Base-by-base conservation (phyloP, 345 rosid genomes). In the Brassica incana region DNA sequence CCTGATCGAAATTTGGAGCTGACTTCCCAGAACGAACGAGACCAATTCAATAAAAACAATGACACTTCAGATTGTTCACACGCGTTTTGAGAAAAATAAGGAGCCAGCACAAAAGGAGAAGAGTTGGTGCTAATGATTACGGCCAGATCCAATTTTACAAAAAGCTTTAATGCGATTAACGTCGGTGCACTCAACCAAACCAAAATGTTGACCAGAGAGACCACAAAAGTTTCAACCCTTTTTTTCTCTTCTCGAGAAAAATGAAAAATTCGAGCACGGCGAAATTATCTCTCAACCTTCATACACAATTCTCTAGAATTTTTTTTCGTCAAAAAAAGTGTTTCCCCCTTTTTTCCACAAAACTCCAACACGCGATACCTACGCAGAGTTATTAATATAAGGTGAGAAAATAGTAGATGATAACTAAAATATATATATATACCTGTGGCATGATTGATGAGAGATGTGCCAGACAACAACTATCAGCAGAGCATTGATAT, bases 131-230 rank as follows among this genome's bases (percentile, higher is more conserved):
- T 36, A 74, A 74, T 79, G 78, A 79, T 79, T 74, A 65, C 30
- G 59, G 18, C 27, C 79, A 74, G 75, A 80, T 80, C 78, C 82
- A 73, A 58, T 61, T 23, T 61, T 62, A 36, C 56, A 43, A 74
- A 64, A 67, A 33, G 6, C 62, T 52, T 73, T 9, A 79, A 73
- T 73, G 78, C 67, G 65, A 50, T 69, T 69, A 75, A 68, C 65
- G 71, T 80, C 60, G 83, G 50, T 80, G 48, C 48, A 40, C 20
- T 79, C 45, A 60, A 48, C 82, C 69, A 61, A 79, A 60, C 82
- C 69, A 36, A 27, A n/a, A 50, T 67, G 74, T 75, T 80, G 83
- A 80, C 83, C 83, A 75, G 50, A 73, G 40, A 75, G 79, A 75
- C 83, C 75, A 69, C 75, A 36, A 50, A 80, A 69, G 8, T 52